A percentile compares a stretch with the other conserved stretches of the same genome.
Conservation (phyloP, 805 yeast genomes). For the Cyberlindnera bimundalis region DNA sequence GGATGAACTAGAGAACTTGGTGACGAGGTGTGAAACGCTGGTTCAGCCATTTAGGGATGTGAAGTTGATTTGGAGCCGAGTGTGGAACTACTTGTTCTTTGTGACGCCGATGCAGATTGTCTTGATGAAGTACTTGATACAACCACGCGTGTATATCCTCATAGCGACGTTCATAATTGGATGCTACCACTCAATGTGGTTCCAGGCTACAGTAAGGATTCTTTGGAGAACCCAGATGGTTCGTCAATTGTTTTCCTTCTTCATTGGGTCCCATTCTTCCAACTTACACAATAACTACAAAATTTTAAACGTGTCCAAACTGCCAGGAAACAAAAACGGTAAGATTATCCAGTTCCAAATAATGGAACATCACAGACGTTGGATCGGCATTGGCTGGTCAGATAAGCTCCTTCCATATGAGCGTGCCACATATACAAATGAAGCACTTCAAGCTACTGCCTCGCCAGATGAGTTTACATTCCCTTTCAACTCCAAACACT, state of each 20-base stretch:
- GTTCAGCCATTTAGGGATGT: constrained; percentile 15
- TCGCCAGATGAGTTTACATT: constrained; percentile 39
- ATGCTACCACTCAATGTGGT: constrained; percentile 45
- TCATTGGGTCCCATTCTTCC: constrained; percentile 34
- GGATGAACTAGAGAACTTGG: constrained; percentile 41
- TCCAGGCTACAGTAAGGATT: constrained; percentile 40
- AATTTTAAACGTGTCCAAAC: constrained; percentile 35
- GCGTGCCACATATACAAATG: constrained; percentile 45
- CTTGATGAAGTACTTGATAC: constrained; percentile 31
- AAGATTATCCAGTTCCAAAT: constrained; percentile 49
- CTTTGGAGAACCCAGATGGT: constrained; percentile 45
- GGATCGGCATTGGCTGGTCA: constrained; percentile 63
- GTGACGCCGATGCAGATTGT: constrained; percentile 40
- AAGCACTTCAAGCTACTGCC: constrained; percentile 30
- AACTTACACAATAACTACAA: constrained; percentile 28
- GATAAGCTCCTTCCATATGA: constrained; percentile 49
- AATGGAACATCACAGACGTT: constrained; percentile 55
- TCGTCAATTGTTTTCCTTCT: constrained; percentile 34
- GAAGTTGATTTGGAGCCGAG: constrained; percentile 31
- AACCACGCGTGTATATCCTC: constrained; percentile 37
- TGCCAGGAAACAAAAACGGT: constrained; percentile 40
- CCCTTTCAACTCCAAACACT: constrained; percentile 43
- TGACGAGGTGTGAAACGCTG: constrained; percentile 37
- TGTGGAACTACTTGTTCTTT: constrained; percentile 31
- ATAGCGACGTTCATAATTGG: constrained; percentile 34